Base-by-base conservation (phyloP, 2,329 filamentous ascomycete genomes). In the Plectosphaerella cucumerina region DNA sequence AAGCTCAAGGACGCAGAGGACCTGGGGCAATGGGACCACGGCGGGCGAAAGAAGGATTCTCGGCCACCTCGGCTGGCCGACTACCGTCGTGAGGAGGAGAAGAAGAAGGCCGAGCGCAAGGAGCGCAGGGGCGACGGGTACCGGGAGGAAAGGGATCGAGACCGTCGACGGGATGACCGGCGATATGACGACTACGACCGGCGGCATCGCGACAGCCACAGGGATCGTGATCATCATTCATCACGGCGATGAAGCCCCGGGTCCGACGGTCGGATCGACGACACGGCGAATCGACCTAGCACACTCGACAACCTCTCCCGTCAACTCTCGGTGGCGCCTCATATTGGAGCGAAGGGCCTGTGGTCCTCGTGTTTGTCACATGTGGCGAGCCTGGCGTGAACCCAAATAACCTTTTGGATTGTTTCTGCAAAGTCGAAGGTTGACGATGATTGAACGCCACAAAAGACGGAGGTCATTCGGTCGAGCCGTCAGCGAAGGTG, bases 11-110 rank as follows among this genome's bases (percentile, higher is more conserved):
- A 78, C 35, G 80, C 75, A 20, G 79, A 89, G 55, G 89, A 95
- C 59, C 71, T 95, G 17, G 90, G 89, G 1, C 86, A 82, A 1
- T 95, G 89, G 89, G 87, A 91, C 12, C 89, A 87, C 53, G 83
- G 82, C 50, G 75, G 73, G 20, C 35, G 35, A 31, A 78, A 62
- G 53, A 75, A 72, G 57, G 63, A 70, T 47, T 66, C 65, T 18
- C 62, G 68, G 46, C 67, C 72, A 10, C 75, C 75, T 12, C 69
- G 74, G 41, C 62, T 82, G 12, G 70, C 77, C 21, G 77, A 82
- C 46, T 81, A 81, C 52, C 67, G 60, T 52, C 44, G 55, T 59
- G 68, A 53, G 18, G 49, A 54, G 50, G 68, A 70, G 41, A 67
- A 69, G 53, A 61, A 66, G 58, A 68, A 65, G 49, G 69, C 68